Percentiles rank a stretch among this genome's conserved stretches.
Conservation (phyloP, 331 rosid genomes). For the Prunus yedoensis region DNA sequence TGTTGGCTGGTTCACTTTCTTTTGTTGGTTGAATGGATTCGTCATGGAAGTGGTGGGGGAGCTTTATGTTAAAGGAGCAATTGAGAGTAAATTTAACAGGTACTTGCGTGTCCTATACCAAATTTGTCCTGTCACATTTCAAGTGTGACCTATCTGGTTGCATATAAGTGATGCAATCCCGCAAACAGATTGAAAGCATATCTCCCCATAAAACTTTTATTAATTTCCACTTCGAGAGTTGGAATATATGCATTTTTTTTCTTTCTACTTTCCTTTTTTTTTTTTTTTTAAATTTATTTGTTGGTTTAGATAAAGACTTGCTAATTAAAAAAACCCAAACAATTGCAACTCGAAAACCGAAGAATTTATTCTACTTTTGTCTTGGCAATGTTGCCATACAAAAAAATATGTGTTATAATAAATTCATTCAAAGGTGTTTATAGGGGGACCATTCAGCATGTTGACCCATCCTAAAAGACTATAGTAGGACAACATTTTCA, state of each 20-base stretch:
- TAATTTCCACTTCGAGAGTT: no score
- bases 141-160: slow-evolving; percentile 48
- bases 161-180: slow-evolving; percentile 28
- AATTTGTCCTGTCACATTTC: slow-evolving; percentile 37
- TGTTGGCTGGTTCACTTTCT: slow-evolving; percentile 10
- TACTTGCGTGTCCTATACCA: slow-evolving; percentile 5
- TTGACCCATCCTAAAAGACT: slow-evolving; percentile 2
- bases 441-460: not conserved
- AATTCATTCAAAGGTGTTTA: not conserved
- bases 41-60: slow-evolving; percentile 20
- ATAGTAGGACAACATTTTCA: not conserved
- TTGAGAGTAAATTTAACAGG: not conserved
- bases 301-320: no score
- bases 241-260: no score
- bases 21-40: slow-evolving; percentile 12
- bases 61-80: not conserved
- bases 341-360: slow-evolving; percentile 1
- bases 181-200: not conserved
- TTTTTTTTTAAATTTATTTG: no score
- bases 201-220: not conserved
- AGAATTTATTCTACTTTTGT: not conserved
- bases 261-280: no score
- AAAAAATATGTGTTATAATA: not conserved
- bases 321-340: no score
- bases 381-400: not conserved